These are phyloP conservation scores for Solanum corneliomulleri DNA, from an alignment of 257 asterid species.

Conservation along the genomic window DNA sequence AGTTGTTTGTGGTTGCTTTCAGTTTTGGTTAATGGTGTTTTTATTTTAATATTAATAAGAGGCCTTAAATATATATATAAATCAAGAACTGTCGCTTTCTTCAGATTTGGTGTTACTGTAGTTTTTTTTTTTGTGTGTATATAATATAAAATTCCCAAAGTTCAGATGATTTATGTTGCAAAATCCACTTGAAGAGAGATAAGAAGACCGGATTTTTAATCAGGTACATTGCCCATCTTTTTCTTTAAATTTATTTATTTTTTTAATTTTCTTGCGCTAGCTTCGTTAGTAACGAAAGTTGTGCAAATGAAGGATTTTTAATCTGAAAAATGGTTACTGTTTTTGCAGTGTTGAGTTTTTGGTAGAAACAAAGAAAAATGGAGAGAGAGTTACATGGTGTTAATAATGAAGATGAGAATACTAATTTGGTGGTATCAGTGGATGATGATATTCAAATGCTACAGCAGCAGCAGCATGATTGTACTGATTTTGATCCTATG, in stretches of 20 bases:
- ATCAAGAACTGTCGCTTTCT: slow-evolving; percentile 23
- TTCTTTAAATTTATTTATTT: background rate
- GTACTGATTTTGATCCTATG: slow-evolving; percentile 16
- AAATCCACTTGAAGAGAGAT: slow-evolving; percentile 3
- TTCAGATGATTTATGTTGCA: slow-evolving; percentile 68
- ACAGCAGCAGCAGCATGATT: background rate
- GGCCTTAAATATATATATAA: background rate
- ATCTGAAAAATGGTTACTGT: background rate
- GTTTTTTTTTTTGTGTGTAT: background rate
- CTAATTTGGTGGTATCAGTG: background rate
- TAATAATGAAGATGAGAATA: slow-evolving; percentile 7
- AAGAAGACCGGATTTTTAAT: slow-evolving; percentile 28
- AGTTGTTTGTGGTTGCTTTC: background rate
- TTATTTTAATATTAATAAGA: background rate
- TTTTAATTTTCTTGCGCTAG: background rate
- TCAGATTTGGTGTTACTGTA: background rate
- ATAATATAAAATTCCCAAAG: background rate
- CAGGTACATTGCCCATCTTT: slow-evolving; percentile 16
- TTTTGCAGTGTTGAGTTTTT: background rate
- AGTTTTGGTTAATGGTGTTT: background rate
- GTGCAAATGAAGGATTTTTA: background rate
- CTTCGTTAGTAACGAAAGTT: background rate
- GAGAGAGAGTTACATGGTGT: background rate
- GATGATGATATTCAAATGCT: slow-evolving; percentile 9
- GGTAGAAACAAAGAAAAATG: background rate